Evolutionary conservation across 495 filamentous ascomycete genomes (phyloP), one percentile per base, ranked within the genome.

Genomic region (Hypoxylon rickii): DNA sequence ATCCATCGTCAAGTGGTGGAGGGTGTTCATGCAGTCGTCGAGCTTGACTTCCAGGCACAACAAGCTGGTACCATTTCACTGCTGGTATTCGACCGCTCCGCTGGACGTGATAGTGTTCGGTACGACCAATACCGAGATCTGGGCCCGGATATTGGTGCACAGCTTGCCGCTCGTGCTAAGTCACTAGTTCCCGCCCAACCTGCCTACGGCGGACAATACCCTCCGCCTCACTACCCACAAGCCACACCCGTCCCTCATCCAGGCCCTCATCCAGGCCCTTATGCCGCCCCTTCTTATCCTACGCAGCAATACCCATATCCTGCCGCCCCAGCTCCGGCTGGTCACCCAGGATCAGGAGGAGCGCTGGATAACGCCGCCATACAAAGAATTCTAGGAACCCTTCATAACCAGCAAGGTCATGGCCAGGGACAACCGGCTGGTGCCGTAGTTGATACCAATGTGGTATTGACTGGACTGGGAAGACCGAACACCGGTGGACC

Each of bases 61-160:
- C 74, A 77, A 22, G 82, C 78, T 1, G 83, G 86, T 40, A 88
- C 84, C 58, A 86, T 97, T 44, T 79, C 86, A 1, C 71, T 97
- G 19, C 89, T 91, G 63, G 80, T 96, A 15, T 97, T 97, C 64
- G 88, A 92, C 71, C 86, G 93, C 13, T 86, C 83, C 34, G 78
- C 73, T 10, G 89, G 87, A 19, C 76, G 73, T 32, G 81, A 83
- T 53, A 90, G 86, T 53, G 83, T 93, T 51, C 83, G 80, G 22
- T 97, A 87, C 66, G 88, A 92, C 60, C 84, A 92, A 60, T 98
- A 98, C 63, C 81, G 86, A 31, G 83, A 88, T 58, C 76, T 97
- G 2, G 89, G 94, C 4, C 87, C 90, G 0, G 68, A 76, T 6
- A 82, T 89, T 22, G 90, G 87, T 2, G 89, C 86, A 7, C 88